These are phyloP conservation scores for Boletus insuetus DNA, from an alignment of 768 basidiomycete genomes.

Conservation along the genomic window DNA sequence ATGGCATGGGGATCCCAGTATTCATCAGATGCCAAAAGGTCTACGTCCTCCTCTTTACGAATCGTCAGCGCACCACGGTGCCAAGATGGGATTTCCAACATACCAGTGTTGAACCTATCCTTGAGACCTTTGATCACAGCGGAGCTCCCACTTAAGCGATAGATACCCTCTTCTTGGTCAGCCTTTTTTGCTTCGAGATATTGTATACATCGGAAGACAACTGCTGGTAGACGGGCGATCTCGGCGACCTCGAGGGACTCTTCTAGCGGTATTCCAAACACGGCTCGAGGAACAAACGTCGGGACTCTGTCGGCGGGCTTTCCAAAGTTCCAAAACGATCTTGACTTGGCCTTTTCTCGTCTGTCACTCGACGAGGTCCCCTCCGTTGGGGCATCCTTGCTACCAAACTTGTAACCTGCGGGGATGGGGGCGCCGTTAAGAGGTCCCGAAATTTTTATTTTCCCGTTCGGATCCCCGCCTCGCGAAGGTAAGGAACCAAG, in stretches of 20 bases:
- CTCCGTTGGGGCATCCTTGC: slow-evolving; percentile 59
- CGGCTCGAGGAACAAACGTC: slow-evolving; percentile 57
- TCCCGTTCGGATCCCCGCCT: slow-evolving; percentile 55
- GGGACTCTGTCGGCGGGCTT: slow-evolving; percentile 48
- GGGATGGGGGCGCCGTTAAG: slow-evolving; percentile 84
- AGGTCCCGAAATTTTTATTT: slow-evolving; percentile 88
- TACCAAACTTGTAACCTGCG: slow-evolving; percentile 85
- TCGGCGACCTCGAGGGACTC: slow-evolving; percentile 87
- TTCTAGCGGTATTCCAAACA: slow-evolving; percentile 86
- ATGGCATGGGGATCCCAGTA: slow-evolving; percentile 98
- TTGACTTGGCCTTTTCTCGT: slow-evolving; percentile 88
- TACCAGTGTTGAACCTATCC: slow-evolving; percentile 90
- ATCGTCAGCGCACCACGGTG: slow-evolving; percentile 4
- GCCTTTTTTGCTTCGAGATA: slow-evolving; percentile 94
- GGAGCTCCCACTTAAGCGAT: slow-evolving; percentile 91
- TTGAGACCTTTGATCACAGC: slow-evolving; percentile 92
- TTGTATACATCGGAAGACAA: slow-evolving; percentile 93
- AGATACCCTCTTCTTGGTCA: slow-evolving; percentile 96
- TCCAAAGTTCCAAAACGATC: slow-evolving; percentile 92
- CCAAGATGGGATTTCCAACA: slow-evolving; percentile 24
- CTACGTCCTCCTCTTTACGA: slow-evolving; percentile 87
- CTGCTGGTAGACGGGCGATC: slow-evolving; percentile 88
- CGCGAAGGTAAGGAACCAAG: slow-evolving; percentile 46
- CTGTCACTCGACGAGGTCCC: slow-evolving; percentile 54
- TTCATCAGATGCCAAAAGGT: slow-evolving; percentile 83